These are phyloP conservation scores for Acacia confusa DNA, from an alignment of 306 rosid species.

Conservation along the genomic window DNA sequence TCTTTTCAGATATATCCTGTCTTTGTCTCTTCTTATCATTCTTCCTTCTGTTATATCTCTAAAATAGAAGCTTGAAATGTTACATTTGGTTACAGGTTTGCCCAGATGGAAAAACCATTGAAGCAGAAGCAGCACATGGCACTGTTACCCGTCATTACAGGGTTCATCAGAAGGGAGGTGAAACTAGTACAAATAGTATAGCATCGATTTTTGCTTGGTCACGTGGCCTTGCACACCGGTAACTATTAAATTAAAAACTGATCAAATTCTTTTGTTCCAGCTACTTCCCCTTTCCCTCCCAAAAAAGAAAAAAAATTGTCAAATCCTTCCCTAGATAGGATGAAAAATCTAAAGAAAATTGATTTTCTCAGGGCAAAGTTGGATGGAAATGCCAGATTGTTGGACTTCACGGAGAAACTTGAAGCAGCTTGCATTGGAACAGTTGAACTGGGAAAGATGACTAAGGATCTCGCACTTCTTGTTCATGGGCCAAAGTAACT, in stretches of 20 bases:
- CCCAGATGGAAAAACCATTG: constrained; percentile 97
- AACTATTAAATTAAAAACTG: constrained; percentile 17
- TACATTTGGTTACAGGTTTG: constrained; percentile 56
- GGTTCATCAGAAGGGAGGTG: constrained; percentile 96
- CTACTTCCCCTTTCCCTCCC: background rate
- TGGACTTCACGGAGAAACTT: constrained; percentile 72
- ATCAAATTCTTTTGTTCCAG: background rate
- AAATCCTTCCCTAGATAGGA: background rate
- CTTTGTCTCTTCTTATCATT: background rate
- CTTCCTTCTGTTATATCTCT: constrained; percentile 17
- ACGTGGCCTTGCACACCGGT: constrained; percentile 93
- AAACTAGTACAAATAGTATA: constrained; percentile 98
- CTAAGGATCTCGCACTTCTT: constrained; percentile 97
- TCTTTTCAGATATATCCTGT: background rate
- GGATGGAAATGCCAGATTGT: constrained; percentile 72
- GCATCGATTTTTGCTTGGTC: constrained; percentile 99
- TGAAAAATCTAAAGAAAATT: constrained; percentile 10
- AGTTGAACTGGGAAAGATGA: constrained; percentile 94
- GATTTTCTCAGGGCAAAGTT: constrained; percentile 72
- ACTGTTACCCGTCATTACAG: constrained; percentile 91
- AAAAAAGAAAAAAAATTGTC: background rate
- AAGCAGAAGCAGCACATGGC: constrained; percentile 98
- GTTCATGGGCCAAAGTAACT: constrained; percentile 85
- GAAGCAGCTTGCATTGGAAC: constrained; percentile 83
- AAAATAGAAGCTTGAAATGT: constrained; percentile 27